Percentiles rank a stretch among this genome's conserved stretches.
phyloP scores from a whole-genome alignment of 768 basidiomycete genomes.

The Postia placenta region DNA sequence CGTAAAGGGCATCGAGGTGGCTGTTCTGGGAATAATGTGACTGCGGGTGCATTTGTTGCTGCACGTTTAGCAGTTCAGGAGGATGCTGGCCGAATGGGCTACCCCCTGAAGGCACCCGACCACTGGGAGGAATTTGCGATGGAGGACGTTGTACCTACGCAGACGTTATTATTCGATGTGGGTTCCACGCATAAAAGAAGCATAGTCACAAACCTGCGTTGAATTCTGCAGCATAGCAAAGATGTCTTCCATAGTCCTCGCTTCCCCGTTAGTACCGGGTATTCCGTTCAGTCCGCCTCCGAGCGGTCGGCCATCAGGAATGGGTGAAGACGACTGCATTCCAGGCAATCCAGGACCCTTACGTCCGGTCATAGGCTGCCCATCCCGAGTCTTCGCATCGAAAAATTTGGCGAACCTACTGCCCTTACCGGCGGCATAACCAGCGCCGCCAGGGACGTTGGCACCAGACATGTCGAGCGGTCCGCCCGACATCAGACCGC shows the following conservation, averaged over 20 bases:
- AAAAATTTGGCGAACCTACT: conserved; percentile 88
- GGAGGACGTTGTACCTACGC: conserved; percentile 22
- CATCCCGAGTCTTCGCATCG: conserved; percentile 53
- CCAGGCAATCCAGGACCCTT: conserved; percentile 35
- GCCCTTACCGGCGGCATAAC: conserved; percentile 55
- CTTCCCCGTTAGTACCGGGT: conserved; percentile 32
- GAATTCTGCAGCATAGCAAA: conserved; percentile 78
- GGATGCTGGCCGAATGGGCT: conserved; percentile 19
- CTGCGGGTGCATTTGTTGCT: conserved; percentile 32
- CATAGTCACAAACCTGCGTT: conserved; percentile 58
- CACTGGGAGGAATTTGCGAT: conserved; percentile 18
- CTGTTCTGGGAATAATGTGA: conserved; percentile 34
- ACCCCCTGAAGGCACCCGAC: conserved; percentile 19
- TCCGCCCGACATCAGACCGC: conserved; percentile 9
- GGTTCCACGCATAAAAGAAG: too few species aligned
- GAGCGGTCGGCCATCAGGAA: conserved; percentile 43
- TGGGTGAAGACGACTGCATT: conserved; percentile 41
- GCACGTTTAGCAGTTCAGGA: conserved; percentile 29
- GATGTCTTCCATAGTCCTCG: conserved; percentile 72
- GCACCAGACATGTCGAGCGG: conserved; percentile 15
- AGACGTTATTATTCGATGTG: too few species aligned
- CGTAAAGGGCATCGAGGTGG: conserved; percentile 65
- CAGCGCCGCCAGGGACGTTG: conserved; percentile 28
- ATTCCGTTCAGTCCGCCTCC: conserved; percentile 26
- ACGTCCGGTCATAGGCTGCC: conserved; percentile 24